Evolutionary conservation across 306 rosid genomes (phyloP).

Genomic region (Prunus persica): Prunus_persica_NCBIv2 NC_034012.1:9727501-9728000

Average conservation of each 20-base stretch:
- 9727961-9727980: slow-evolving; percentile 62
- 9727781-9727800: background rate
- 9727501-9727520: background rate
- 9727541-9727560: background rate
- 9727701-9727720: background rate
- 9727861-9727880: background rate
- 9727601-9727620: background rate
- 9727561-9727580: background rate
- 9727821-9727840: background rate
- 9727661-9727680: background rate
- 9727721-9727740: background rate
- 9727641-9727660: background rate
- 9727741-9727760: background rate
- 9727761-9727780: background rate
- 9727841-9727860: background rate
- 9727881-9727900: background rate
- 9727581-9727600: background rate
- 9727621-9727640: background rate
- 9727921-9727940: slow-evolving; percentile 99
- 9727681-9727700: background rate
- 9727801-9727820: background rate
- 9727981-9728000: slow-evolving; percentile 75
- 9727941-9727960: slow-evolving; percentile 79
- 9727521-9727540: background rate
- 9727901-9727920: slow-evolving; percentile 51